phyloP scores from a whole-genome alignment of 31 red algal species.

The Porphyra umbilicalis region DNA sequence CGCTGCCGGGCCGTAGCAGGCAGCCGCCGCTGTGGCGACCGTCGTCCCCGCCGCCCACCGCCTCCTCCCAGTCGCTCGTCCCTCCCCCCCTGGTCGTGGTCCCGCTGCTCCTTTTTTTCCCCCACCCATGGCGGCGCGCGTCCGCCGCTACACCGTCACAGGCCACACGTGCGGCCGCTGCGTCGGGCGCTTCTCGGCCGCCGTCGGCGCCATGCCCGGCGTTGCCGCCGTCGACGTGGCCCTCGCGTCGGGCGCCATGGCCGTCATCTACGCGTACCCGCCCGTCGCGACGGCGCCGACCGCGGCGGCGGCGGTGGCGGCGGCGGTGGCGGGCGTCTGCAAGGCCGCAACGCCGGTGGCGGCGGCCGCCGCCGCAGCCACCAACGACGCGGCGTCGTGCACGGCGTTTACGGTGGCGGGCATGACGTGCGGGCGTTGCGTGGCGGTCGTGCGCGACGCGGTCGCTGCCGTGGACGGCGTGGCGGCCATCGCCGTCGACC shows the following conservation, averaged over 20 bases:
- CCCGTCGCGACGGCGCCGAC: not conserved
- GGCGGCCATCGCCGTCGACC: not conserved
- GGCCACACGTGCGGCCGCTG: not conserved
- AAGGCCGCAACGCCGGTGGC: not conserved
- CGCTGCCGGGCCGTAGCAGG: no score
- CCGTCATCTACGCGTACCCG: not conserved
- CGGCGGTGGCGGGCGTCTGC: not conserved
- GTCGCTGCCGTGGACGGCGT: not conserved
- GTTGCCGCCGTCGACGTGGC: not conserved
- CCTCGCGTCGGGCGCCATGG: not conserved
- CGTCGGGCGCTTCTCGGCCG: not conserved
- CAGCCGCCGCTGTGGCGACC: no score
- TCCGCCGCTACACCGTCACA: not conserved
- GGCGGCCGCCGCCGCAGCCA: not conserved
- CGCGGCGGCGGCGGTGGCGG: not conserved
- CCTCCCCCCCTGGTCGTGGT: no score
- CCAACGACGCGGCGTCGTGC: no score
- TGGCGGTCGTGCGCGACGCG: not conserved
- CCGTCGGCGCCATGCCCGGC: not conserved
- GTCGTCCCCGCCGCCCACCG: no score
- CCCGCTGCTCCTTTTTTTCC: no score
- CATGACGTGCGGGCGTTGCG: not conserved
- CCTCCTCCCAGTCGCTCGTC: no score
- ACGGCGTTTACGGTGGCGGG: not conserved
- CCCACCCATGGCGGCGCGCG: no score